Conservation (phyloP, 2,329 filamentous ascomycete species). For the Daldinia sp. region DNA sequence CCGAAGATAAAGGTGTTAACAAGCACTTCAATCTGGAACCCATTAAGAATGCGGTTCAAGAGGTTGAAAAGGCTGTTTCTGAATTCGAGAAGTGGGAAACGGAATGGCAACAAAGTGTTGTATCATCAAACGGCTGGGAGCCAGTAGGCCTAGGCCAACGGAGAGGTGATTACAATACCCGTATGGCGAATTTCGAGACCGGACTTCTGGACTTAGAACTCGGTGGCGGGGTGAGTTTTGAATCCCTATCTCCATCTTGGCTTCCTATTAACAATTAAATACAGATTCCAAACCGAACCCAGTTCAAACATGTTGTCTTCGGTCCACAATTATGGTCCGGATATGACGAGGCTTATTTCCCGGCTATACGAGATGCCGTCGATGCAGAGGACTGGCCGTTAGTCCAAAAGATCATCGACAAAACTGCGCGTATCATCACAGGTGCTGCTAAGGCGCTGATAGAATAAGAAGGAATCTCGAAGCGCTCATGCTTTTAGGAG, state of each 20-base stretch:
- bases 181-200: constrained; percentile 85
- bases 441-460: constrained; percentile 44
- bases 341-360: constrained; percentile 77
- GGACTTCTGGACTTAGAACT: constrained; percentile 80
- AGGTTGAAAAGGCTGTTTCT: constrained; percentile 69
- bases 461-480: constrained; percentile 23
- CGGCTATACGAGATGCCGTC: constrained; percentile 85
- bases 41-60: constrained; percentile 71
- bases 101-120: constrained; percentile 79
- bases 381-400: constrained; percentile 76
- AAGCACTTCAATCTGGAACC: constrained; percentile 65
- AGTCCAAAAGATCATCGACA: constrained; percentile 76
- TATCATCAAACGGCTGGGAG: constrained; percentile 81
- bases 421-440: constrained; percentile 74
- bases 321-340: constrained; percentile 83
- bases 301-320: constrained; percentile 94
- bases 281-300: constrained; percentile 84
- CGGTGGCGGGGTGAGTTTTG: constrained; percentile 78
- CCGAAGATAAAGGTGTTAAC: constrained; percentile 64
- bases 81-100: constrained; percentile 82
- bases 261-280: neutral
- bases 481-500: constrained; percentile 1
- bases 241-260: neutral
- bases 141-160: constrained; percentile 73
- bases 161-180: constrained; percentile 81